Conservation (phyloP, 805 yeast genomes). For the Sugiyamaella floridensis region DNA sequence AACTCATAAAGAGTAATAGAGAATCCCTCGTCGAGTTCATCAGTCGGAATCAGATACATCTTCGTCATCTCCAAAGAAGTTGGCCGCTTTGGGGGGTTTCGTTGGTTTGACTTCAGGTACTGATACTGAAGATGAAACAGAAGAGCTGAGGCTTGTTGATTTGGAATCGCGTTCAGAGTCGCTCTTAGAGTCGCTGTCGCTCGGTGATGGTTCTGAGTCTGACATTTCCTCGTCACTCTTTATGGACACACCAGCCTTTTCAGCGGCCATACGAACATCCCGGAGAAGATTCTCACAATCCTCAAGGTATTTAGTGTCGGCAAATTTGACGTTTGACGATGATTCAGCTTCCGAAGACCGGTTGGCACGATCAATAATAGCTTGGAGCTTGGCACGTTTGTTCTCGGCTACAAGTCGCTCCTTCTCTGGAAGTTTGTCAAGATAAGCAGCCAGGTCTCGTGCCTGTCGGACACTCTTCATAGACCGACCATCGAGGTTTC, state of each 20-base stretch:
- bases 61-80: not conserved
- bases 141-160: not conserved
- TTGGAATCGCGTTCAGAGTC: not conserved
- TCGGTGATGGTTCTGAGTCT: not conserved
- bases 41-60: not conserved
- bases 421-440: conserved; percentile 15
- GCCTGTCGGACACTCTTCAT: conserved; percentile 34
- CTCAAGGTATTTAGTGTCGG: conserved; percentile 35
- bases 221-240: not conserved
- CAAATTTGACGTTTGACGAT: conserved; percentile 29
- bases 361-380: conserved; percentile 23
- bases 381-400: conserved; percentile 34
- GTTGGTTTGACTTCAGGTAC: not conserved
- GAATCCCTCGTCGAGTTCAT: not conserved
- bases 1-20: too few species aligned
- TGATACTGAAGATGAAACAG: not conserved
- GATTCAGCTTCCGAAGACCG: conserved; percentile 11
- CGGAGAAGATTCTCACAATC: conserved; percentile 32
- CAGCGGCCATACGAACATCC: not conserved
- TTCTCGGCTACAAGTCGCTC: conserved; percentile 20
- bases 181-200: not conserved
- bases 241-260: conserved; percentile 1
- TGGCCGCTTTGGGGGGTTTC: not conserved
- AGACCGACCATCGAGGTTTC: conserved; percentile 38
- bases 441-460: conserved; percentile 31